Conservation (phyloP, 768 basidiomycete genomes). For the Cubamyces lactineus region DNA sequence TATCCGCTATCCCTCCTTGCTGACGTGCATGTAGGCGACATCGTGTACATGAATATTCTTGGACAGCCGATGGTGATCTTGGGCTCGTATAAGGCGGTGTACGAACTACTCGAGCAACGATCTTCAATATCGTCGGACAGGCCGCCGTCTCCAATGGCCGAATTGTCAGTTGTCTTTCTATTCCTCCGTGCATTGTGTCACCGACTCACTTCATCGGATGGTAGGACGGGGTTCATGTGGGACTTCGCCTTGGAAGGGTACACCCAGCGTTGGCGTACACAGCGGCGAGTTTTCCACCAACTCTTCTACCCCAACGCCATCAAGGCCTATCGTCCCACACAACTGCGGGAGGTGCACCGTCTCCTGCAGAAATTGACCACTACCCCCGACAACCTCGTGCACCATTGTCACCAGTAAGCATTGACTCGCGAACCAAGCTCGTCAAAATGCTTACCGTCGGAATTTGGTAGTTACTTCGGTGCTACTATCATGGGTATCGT, state of each 20-base stretch:
- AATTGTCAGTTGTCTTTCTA: background rate
- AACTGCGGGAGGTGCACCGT: slow-evolving; percentile 4
- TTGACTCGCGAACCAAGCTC: background rate
- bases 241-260: slow-evolving; percentile 5
- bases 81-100: slow-evolving; percentile 7
- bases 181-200: no score
- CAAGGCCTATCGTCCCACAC: slow-evolving; percentile 6
- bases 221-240: slow-evolving; percentile 10
- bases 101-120: slow-evolving; percentile 8
- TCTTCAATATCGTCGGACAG: slow-evolving; percentile 14
- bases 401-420: slow-evolving; percentile 9
- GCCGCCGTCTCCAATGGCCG: slow-evolving; percentile 4
- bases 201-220: background rate
- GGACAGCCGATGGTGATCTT: slow-evolving; percentile 17
- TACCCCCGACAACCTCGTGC: slow-evolving; percentile 5
- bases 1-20: no score
- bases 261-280: slow-evolving; percentile 16
- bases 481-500: slow-evolving; percentile 27
- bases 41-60: slow-evolving; percentile 16
- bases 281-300: slow-evolving; percentile 25
- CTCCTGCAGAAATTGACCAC: slow-evolving; percentile 5
- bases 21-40: background rate
- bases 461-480: slow-evolving; percentile 8
- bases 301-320: slow-evolving; percentile 16
- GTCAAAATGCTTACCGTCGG: background rate